A percentile compares a stretch with the other conserved stretches of the same genome.
Evolutionary conservation across 2,329 filamentous ascomycete genomes (phyloP).

Genomic region (Chaetomiaceae sp.): DNA sequence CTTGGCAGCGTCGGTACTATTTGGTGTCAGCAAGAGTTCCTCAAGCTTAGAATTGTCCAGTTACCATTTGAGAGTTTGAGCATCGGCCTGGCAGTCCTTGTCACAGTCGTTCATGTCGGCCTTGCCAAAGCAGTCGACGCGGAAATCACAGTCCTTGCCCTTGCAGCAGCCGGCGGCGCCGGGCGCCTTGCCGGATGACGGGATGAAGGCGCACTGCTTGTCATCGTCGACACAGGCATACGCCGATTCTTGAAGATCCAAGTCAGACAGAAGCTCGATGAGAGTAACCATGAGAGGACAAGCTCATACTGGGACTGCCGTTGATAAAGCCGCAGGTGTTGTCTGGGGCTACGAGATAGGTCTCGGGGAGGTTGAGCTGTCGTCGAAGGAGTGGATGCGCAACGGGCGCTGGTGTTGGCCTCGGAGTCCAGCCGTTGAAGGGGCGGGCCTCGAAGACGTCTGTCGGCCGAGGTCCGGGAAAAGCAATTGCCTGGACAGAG

Average conservation of each 20-base stretch:
- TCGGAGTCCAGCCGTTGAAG: constrained; percentile 35
- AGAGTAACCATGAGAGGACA: too few species aligned
- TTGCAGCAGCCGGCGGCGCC: constrained; percentile 44
- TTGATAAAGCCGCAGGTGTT: constrained; percentile 49
- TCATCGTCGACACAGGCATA: constrained; percentile 36
- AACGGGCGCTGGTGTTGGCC: constrained; percentile 39
- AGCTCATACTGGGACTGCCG: constrained; percentile 35
- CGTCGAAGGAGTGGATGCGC: constrained; percentile 34
- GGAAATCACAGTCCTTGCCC: constrained; percentile 32
- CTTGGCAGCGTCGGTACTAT: constrained; percentile 33
- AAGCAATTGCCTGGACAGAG: constrained; percentile 34
- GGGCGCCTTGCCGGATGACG: constrained; percentile 25
- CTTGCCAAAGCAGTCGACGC: constrained; percentile 39
- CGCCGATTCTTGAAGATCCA: constrained; percentile 31
- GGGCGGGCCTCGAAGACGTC: constrained; percentile 29
- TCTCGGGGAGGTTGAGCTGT: constrained; percentile 28
- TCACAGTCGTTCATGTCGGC: constrained; percentile 37
- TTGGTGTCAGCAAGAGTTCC: constrained; percentile 17
- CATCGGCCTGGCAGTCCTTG: constrained; percentile 38
- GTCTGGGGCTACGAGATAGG: constrained; percentile 43
- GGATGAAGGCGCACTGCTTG: constrained; percentile 39
- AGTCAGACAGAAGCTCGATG: not conserved
- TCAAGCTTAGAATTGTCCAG: not conserved
- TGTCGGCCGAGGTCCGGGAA: constrained; percentile 36
- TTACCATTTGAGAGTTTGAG: constrained; percentile 45